Conservation (phyloP, 257 asterid genomes). For the Coffea eugenioides region DNA sequence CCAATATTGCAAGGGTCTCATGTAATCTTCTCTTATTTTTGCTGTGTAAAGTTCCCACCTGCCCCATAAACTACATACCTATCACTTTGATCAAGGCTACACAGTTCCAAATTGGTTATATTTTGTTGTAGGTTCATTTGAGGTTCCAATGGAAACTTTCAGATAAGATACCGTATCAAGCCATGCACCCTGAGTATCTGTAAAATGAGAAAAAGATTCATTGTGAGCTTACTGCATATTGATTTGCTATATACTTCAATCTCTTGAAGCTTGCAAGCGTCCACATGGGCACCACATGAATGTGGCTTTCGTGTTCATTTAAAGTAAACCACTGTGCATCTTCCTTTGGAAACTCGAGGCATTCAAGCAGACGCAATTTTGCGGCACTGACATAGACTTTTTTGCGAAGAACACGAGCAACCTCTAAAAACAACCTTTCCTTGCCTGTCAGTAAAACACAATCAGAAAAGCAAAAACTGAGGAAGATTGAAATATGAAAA, state of each 20-base stretch:
- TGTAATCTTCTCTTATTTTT: not conserved
- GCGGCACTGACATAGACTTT: conserved; percentile 74
- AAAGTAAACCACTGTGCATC: conserved; percentile 81
- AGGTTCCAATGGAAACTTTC: not conserved
- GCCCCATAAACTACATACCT: not conserved
- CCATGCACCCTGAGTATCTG: not conserved
- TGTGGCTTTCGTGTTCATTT: conserved; percentile 85
- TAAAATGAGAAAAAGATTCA: not conserved
- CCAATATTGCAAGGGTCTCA: not conserved
- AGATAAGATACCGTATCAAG: not conserved
- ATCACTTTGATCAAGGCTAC: not conserved
- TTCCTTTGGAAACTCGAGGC: conserved; percentile 63
- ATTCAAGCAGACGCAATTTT: conserved; percentile 75
- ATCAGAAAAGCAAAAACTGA: conserved; percentile 4
- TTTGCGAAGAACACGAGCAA: conserved; percentile 80
- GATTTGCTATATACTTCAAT: conserved; percentile 64
- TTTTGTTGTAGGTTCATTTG: not conserved
- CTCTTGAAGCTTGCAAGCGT: conserved; percentile 79
- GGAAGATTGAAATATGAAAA: not conserved
- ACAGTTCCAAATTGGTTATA: not conserved
- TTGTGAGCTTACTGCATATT: conserved; percentile 56
- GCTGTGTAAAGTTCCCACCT: not conserved
- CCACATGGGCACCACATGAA: conserved; percentile 99
- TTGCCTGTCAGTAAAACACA: conserved; percentile 54
- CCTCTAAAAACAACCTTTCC: conserved; percentile 80